Evolutionary conservation across 2,329 filamentous ascomycete species (phyloP), one percentile per base, ranked within the genome.

Genomic region (Curvularia eragrostidis): DNA sequence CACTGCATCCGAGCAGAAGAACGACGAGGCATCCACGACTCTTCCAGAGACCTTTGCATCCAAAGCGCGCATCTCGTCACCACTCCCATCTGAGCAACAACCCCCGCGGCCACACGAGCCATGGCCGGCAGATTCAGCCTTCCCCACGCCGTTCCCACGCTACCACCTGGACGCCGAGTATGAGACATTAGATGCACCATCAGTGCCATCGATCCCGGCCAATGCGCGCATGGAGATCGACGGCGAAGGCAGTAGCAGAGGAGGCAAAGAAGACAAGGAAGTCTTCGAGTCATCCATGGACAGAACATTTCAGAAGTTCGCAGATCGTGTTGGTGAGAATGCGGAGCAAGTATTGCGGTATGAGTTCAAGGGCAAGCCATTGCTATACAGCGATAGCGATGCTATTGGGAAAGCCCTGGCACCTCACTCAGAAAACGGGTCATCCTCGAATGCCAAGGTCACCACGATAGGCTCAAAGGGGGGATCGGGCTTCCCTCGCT

Each of bases 111-210:
- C 85, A 0, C 79, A 84, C 1, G 86, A 92, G 65, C 89, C 91
- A 8, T 98, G 93, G 93, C 94, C 94, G 0, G 73, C 83, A 12
- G 78, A 82, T 38, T 82, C 86, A 1, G 78, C 83, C 0, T 89
- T 91, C 65, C 90, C 91, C 0, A 60, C 81, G 1, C 82, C 92
- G 0, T 98, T 93, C 77, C 89, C 91, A 0, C 80, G 85, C 28
- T 90, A 89, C 72, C 91, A 92, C 80, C 83, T 89, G 49, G 95
- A 98, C 67, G 94, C 94, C 50, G 94, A 97, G 71, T 96, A 91
- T 78, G 95, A 99, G 77, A 91, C 90, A 3, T 85, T 98, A 24
- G 91, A 91, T 61, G 75, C 77, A 18, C 72, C 87, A 65, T 78
- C 78, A 9, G 77, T 68, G 2, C 83, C 84, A 0, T 77, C 78